Evolutionary conservation across 441 rosid genomes (phyloP).

Genomic region (Pelargonium citronellum): DNA sequence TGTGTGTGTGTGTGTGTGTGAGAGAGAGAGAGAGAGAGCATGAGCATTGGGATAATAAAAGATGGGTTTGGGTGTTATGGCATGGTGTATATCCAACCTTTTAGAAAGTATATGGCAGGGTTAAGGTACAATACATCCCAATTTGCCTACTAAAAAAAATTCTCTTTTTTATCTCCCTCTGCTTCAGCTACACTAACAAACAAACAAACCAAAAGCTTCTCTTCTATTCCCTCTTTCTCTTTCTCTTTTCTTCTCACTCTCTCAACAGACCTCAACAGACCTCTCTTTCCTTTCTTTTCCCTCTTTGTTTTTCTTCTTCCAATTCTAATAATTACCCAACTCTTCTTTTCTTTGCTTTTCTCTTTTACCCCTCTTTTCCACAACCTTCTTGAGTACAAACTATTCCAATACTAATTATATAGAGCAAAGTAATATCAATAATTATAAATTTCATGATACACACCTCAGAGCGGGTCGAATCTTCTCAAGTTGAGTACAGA

Average conservation of each 20-base stretch:
- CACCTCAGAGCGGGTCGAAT: too few relatives aligned
- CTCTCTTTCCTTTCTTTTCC: conserved; percentile 1
- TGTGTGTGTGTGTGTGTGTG: background rate
- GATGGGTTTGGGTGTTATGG: conserved; percentile 20
- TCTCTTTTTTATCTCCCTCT: conserved; percentile 31
- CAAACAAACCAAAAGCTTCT: conserved; percentile 53
- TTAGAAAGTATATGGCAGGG: conserved; percentile 52
- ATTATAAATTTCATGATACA: too few relatives aligned
- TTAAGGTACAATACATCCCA: conserved; percentile 45
- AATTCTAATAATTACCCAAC: conserved; percentile 4
- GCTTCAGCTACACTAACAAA: conserved; percentile 25
- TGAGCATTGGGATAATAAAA: conserved; percentile 44
- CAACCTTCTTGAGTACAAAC: conserved; percentile 1
- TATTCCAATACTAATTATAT: background rate
- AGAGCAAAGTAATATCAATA: background rate
- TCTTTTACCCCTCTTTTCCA: background rate
- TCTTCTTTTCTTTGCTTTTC: conserved; percentile 6
- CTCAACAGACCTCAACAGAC: conserved; percentile 24
- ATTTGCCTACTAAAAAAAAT: conserved; percentile 44
- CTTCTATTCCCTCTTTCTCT: conserved; percentile 25
- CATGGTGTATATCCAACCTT: conserved; percentile 64
- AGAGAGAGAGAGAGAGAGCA: conserved; percentile 16
- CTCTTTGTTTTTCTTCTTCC: conserved; percentile 9
- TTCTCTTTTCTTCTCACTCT: conserved; percentile 2
- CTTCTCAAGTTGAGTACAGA: too few relatives aligned